Percentiles rank a stretch among this genome's conserved stretches.
Evolutionary conservation across 1,284 basidiomycete species (phyloP).

Genomic region (Leccinum subatratum): DNA sequence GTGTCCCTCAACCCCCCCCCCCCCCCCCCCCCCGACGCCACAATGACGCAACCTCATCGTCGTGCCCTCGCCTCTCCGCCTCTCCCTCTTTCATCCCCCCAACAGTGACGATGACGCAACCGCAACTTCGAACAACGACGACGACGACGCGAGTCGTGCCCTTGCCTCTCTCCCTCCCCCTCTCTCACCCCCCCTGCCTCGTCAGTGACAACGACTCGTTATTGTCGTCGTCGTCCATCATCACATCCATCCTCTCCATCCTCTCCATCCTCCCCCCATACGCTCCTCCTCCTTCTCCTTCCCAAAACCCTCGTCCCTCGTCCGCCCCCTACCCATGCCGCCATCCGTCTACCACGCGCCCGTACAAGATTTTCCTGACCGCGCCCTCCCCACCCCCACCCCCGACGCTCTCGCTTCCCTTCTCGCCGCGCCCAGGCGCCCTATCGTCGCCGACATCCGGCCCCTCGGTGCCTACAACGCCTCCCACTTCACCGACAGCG

Average conservation of each 20-base stretch:
- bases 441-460: constrained; percentile 76
- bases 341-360: constrained; percentile 58
- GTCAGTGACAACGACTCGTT: too few relatives aligned
- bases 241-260: constrained; percentile 30
- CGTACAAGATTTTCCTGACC: constrained; percentile 24
- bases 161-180: too few relatives aligned
- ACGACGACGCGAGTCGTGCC: too few relatives aligned
- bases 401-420: constrained; percentile 48
- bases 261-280: constrained; percentile 68
- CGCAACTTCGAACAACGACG: too few relatives aligned
- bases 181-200: too few relatives aligned
- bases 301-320: constrained; percentile 33
- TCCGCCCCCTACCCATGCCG: constrained; percentile 33
- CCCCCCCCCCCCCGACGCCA: too few relatives aligned
- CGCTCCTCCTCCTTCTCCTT: constrained; percentile 45
- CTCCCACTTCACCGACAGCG: constrained; percentile 60
- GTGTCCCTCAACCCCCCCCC: too few relatives aligned
- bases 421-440: constrained; percentile 47
- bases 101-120: too few relatives aligned
- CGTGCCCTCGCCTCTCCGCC: too few relatives aligned
- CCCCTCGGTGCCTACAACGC: constrained; percentile 60
- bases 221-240: too few relatives aligned
- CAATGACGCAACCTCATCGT: too few relatives aligned
- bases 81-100: too few relatives aligned
- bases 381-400: constrained; percentile 25